Percentiles rank a stretch among this genome's conserved stretches.
These are phyloP conservation scores for Rhodomyrtus tomentosa DNA, from an alignment of 345 rosid species.

Conservation along the genomic window DNA sequence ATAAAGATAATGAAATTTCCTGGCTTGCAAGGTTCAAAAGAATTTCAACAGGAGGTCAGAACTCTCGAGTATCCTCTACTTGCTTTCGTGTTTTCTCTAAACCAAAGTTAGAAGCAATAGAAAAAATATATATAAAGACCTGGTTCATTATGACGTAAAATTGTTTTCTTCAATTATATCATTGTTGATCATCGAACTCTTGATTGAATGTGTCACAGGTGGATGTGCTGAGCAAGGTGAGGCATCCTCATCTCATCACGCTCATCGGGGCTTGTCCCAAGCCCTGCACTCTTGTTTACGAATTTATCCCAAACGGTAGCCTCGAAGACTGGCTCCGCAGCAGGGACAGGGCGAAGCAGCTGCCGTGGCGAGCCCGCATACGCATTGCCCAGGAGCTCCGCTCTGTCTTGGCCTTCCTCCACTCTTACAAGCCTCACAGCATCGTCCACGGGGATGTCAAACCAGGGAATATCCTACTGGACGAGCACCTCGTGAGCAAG, in stretches of 20 bases:
- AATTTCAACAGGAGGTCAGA: slow-evolving; percentile 4
- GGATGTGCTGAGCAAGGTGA: slow-evolving; percentile 19
- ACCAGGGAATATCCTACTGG: slow-evolving; percentile 70
- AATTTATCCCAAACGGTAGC: slow-evolving; percentile 77
- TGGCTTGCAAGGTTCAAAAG: not conserved
- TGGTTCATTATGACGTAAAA: not conserved
- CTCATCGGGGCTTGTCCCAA: slow-evolving; percentile 79
- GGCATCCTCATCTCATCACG: slow-evolving; percentile 79
- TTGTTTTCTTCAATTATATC: not conserved
- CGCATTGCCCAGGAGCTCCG: slow-evolving; percentile 68
- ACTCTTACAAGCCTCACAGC: slow-evolving; percentile 58
- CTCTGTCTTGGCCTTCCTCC: slow-evolving; percentile 71
- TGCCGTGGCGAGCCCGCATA: slow-evolving; percentile 74
- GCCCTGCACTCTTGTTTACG: slow-evolving; percentile 67
- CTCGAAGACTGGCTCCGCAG: slow-evolving; percentile 75
- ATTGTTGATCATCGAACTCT: not conserved
- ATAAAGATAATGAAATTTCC: not conserved
- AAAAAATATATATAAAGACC: not conserved
- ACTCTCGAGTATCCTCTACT: not conserved
- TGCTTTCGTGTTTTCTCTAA: not conserved
- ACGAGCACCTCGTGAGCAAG: slow-evolving; percentile 57
- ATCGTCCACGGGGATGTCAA: slow-evolving; percentile 82
- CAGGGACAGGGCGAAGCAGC: slow-evolving; percentile 47
- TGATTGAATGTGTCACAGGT: not conserved
- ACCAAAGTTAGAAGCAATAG: not conserved